Percentiles rank a stretch among this genome's conserved stretches.
phyloP scores from a whole-genome alignment of 306 rosid genomes.

The Quercus glauca region DNA sequence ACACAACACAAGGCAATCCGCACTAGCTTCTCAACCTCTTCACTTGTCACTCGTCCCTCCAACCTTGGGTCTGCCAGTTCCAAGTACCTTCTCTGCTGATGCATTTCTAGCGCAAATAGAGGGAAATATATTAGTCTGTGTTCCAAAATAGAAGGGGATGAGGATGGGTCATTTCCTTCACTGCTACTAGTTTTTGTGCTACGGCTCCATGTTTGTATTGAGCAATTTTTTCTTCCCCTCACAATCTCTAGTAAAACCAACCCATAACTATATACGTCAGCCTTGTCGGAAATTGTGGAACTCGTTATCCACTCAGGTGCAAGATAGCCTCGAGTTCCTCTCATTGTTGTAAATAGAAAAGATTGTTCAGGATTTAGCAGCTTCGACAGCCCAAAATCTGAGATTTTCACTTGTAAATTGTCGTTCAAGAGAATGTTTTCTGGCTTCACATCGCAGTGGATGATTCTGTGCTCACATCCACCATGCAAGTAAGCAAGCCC shows the following conservation, averaged over 20 bases:
- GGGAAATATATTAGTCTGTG: slow-evolving; percentile 65
- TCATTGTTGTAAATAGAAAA: slow-evolving; percentile 82
- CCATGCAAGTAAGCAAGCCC: slow-evolving; percentile 88
- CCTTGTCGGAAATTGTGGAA: slow-evolving; percentile 75
- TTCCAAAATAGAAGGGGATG: slow-evolving; percentile 46
- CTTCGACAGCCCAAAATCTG: slow-evolving; percentile 94
- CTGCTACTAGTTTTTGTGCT: slow-evolving; percentile 54
- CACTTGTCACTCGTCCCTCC: slow-evolving; percentile 59
- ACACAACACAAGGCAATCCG: slow-evolving; percentile 80
- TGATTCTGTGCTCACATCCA: slow-evolving; percentile 74
- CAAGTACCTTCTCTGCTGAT: slow-evolving; percentile 63
- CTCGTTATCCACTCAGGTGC: slow-evolving; percentile 96
- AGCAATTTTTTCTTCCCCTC: slow-evolving; percentile 76
- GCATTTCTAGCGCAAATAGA: slow-evolving; percentile 77
- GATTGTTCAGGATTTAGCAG: slow-evolving; percentile 75
- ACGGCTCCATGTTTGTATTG: slow-evolving; percentile 47
- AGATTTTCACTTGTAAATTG: slow-evolving; percentile 72
- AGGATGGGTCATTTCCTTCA: slow-evolving; percentile 37
- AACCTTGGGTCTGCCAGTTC: slow-evolving; percentile 74
- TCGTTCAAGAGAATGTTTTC: slow-evolving; percentile 86
- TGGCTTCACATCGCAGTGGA: slow-evolving; percentile 91
- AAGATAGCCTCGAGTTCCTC: slow-evolving; percentile 92
- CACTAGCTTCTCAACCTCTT: slow-evolving; percentile 70
- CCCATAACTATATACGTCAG: slow-evolving; percentile 87
- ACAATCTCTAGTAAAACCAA: slow-evolving; percentile 87